phyloP scores from a whole-genome alignment of 2,329 filamentous ascomycete genomes.

The Fusarium tjaetaba region DNA sequence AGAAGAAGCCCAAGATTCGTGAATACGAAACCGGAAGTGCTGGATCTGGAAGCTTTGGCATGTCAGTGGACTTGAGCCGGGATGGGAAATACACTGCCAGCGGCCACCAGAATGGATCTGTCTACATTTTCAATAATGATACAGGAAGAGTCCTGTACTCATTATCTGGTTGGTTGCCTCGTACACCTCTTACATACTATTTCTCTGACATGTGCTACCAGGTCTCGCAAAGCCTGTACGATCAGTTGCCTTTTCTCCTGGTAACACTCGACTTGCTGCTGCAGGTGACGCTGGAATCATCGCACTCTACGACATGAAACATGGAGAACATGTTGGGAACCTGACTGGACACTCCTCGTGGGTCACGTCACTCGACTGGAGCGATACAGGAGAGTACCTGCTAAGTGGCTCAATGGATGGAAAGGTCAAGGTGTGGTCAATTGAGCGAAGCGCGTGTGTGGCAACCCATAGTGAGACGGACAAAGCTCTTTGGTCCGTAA shows the following conservation, averaged over 20 bases:
- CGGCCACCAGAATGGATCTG: slow-evolving; percentile 89
- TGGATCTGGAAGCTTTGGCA: slow-evolving; percentile 87
- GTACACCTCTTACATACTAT: background rate
- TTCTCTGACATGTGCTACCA: slow-evolving; percentile 45
- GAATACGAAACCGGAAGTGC: slow-evolving; percentile 81
- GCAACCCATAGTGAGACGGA: slow-evolving; percentile 94
- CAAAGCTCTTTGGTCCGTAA: slow-evolving; percentile 83
- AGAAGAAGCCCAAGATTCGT: slow-evolving; percentile 71
- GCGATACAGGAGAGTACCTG: slow-evolving; percentile 88
- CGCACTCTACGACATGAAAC: slow-evolving; percentile 89
- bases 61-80: slow-evolving; percentile 81
- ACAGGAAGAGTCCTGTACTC: slow-evolving; percentile 87
- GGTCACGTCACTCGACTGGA: slow-evolving; percentile 95
- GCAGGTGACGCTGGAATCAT: slow-evolving; percentile 91
- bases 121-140: slow-evolving; percentile 96
- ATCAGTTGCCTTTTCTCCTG: slow-evolving; percentile 87
- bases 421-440: slow-evolving; percentile 95
- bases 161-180: slow-evolving; percentile 71
- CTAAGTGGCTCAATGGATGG: slow-evolving; percentile 90
- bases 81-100: slow-evolving; percentile 90
- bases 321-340: slow-evolving; percentile 92
- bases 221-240: slow-evolving; percentile 89
- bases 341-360: slow-evolving; percentile 82
- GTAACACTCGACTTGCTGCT: slow-evolving; percentile 83
- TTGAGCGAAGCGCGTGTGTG: slow-evolving; percentile 84